Evolutionary conservation across 768 basidiomycete genomes (phyloP).

Genomic region (Tylopilus plumbeoviolaceoides): DNA sequence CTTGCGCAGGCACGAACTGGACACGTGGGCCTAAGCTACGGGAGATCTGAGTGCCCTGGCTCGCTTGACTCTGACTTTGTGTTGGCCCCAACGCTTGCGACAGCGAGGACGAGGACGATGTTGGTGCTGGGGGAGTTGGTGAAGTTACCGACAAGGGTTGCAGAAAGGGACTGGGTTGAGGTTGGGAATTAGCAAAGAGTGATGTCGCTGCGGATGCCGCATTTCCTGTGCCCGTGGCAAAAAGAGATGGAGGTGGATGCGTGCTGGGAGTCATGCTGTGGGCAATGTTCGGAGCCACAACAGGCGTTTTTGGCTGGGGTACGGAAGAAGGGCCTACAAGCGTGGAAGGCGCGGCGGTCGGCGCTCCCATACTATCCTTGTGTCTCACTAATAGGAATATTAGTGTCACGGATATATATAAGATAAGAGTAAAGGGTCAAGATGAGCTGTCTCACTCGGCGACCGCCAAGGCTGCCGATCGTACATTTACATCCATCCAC

Average conservation of each 20-base stretch:
- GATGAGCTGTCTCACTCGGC: not conserved
- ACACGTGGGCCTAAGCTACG: constrained; percentile 11
- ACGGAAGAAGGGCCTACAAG: constrained; percentile 8
- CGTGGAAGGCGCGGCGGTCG: constrained; percentile 12
- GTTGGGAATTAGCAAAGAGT: constrained; percentile 18
- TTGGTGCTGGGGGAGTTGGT: constrained; percentile 14
- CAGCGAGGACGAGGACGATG: constrained; percentile 23
- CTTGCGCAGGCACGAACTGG: constrained; percentile 53
- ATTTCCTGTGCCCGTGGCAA: constrained; percentile 18
- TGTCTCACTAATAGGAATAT: constrained; percentile 18
- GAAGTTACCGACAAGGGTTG: constrained; percentile 18
- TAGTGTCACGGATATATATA: not conserved
- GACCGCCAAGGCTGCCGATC: not conserved
- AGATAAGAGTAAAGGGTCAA: not conserved
- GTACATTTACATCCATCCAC: not conserved
- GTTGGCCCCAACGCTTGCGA: constrained; percentile 22
- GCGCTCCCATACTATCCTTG: constrained; percentile 15
- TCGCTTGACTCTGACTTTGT: constrained; percentile 10
- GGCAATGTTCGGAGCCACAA: constrained; percentile 5
- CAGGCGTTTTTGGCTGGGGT: constrained; percentile 20
- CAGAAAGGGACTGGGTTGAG: constrained; percentile 30
- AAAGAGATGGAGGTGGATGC: constrained; percentile 28
- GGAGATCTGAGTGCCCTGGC: constrained; percentile 3
- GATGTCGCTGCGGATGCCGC: constrained; percentile 12
- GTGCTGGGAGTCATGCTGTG: constrained; percentile 33